Percentiles rank a stretch among this genome's conserved stretches.
Conservation (phyloP, 176 grass and related monocot genomes). For the Coix lacrymajobi region DNA sequence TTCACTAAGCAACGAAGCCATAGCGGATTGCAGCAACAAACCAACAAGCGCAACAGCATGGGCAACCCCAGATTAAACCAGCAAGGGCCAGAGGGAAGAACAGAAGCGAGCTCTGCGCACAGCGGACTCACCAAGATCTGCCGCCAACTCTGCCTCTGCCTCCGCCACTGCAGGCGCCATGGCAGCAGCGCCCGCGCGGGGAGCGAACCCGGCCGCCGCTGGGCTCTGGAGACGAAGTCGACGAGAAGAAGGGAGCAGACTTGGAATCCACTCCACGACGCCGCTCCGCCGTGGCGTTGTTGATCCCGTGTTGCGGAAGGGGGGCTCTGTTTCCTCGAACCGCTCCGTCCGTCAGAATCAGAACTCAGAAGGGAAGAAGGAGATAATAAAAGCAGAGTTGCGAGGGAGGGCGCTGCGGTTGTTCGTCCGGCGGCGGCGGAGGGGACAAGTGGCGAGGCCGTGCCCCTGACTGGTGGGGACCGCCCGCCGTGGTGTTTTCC, state of each 20-base stretch:
- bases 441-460: background rate
- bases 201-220: background rate
- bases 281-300: background rate
- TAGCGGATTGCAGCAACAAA: background rate
- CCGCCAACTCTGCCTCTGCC: background rate
- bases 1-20: background rate
- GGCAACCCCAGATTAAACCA: background rate
- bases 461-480: background rate
- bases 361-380: too few relatives aligned
- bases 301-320: background rate
- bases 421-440: background rate
- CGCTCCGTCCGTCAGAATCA: background rate
- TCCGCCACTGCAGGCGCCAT: background rate
- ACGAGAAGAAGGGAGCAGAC: background rate
- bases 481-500: background rate
- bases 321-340: background rate
- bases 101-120: background rate
- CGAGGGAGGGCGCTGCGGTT: background rate
- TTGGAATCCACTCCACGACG: background rate
- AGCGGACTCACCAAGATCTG: constrained; percentile 4
- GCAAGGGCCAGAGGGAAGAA: background rate
- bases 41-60: background rate
- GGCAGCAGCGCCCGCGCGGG: background rate
- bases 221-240: background rate
- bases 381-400: background rate